A percentile compares a stretch with the other conserved stretches of the same genome.
Conservation (phyloP, 768 basidiomycete genomes). For the Leucogyrophana mollusca region DNA sequence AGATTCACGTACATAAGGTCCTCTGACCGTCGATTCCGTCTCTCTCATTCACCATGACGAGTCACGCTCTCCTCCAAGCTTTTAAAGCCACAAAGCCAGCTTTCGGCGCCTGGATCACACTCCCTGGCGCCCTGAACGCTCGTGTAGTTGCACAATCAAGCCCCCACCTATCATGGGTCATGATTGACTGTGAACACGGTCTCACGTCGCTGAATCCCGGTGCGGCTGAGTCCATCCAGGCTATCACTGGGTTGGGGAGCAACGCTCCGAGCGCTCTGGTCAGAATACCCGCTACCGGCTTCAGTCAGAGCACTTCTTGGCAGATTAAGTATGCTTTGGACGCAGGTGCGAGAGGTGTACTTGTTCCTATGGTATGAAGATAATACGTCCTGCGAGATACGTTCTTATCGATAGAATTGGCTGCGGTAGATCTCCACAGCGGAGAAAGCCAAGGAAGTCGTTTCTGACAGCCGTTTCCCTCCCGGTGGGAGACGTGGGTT, state of each 20-base stretch:
- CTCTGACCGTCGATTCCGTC: conserved; percentile 1
- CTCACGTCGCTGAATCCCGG: conserved; percentile 53
- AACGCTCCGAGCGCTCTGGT: conserved; percentile 54
- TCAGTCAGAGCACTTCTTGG: conserved; percentile 56
- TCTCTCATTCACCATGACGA: conserved; percentile 37
- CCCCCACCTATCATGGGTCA: conserved; percentile 58
- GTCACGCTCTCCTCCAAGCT: conserved; percentile 51
- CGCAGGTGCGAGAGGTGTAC: conserved; percentile 60
- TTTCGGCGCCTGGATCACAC: conserved; percentile 66
- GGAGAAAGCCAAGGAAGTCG: conserved; percentile 56
- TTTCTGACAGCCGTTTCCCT: conserved; percentile 58
- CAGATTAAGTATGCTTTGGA: conserved; percentile 74
- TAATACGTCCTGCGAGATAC: not conserved
- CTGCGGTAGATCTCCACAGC: conserved; percentile 50
- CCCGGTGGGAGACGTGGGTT: conserved; percentile 62
- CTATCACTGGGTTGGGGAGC: conserved; percentile 46
- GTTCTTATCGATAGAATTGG: not conserved
- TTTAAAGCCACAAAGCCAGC: conserved; percentile 58
- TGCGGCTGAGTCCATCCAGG: conserved; percentile 53
- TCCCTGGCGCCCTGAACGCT: conserved; percentile 58
- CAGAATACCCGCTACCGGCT: conserved; percentile 63
- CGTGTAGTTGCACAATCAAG: conserved; percentile 58
- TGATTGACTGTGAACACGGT: conserved; percentile 71
- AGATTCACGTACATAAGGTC: conserved; percentile 7
- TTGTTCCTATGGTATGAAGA: conserved; percentile 62